phyloP scores from a whole-genome alignment of 768 basidiomycete genomes.

The Lactifluus echinatus region DNA sequence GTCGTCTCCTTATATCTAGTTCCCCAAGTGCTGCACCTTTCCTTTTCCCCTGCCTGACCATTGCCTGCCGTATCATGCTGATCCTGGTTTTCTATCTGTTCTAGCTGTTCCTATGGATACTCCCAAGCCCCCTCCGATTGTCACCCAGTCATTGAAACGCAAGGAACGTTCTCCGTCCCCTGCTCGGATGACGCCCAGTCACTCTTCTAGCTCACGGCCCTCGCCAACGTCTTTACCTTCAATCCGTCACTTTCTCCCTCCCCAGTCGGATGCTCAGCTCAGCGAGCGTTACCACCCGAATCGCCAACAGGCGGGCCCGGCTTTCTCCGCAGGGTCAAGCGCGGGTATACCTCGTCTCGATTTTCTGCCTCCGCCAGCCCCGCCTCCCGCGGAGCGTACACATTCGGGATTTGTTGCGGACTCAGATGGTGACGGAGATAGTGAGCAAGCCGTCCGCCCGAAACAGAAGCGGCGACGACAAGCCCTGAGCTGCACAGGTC shows the following conservation, averaged over 20 bases:
- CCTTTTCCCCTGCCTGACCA: constrained; percentile 11
- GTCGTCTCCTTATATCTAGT: constrained; percentile 18
- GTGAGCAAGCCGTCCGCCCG: constrained; percentile 44
- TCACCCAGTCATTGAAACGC: constrained; percentile 17
- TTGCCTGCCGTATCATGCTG: constrained; percentile 11
- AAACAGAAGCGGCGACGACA: constrained; percentile 81
- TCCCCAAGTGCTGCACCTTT: constrained; percentile 12
- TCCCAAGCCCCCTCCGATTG: constrained; percentile 14
- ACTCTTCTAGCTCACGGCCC: constrained; percentile 9
- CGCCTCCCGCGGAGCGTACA: constrained; percentile 11
- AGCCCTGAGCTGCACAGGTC: constrained; percentile 80
- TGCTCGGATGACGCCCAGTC: constrained; percentile 1
- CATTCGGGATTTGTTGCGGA: constrained; percentile 41
- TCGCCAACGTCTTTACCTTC: constrained; percentile 20
- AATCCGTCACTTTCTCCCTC: constrained; percentile 21
- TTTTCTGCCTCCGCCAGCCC: constrained; percentile 14
- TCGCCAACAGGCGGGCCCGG: constrained; percentile 6
- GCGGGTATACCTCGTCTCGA: constrained; percentile 19
- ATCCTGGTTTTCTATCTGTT: constrained; percentile 1
- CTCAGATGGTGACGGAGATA: constrained; percentile 38
- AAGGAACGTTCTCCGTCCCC: constrained; percentile 20
- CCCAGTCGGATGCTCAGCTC: constrained; percentile 12
- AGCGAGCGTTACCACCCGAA: constrained; percentile 14
- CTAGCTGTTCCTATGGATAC: constrained; percentile 17
- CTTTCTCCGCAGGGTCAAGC: constrained; percentile 14